Evolutionary conservation across 2,329 filamentous ascomycete genomes (phyloP), one percentile per base, ranked within the genome.

Genomic region (Penicillium hordei): DNA sequence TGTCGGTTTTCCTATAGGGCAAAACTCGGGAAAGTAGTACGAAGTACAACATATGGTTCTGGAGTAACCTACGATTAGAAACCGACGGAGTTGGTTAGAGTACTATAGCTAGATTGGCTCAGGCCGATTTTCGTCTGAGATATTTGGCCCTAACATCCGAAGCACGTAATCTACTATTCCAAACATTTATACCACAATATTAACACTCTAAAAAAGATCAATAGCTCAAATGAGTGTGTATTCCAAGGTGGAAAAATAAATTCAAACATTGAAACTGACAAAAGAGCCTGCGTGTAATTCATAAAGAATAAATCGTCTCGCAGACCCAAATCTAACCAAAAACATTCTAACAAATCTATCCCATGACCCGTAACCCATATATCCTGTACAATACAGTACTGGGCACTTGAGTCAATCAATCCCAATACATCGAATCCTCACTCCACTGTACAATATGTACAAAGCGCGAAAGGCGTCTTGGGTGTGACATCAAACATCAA

Each of bases 341-440:
- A 25, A 25, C 43, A 19, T 40, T 40, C 27, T 15, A 21, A 40
- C 19, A 6, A 34, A 49, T 49, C 34, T 55, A 49, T 49, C 40
- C 44, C 19, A 19, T 49, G 21, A 19, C 34, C 34, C 25, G 19
- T 33, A 54, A 9, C 44, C 44, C 44, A 42, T 55, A 39, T 54
- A 33, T 15, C 19, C 19, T 40, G 38, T 42, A 49, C 12, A 34
- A 6, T 49, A 55, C 52, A 49, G 44, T 49, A 55, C 36, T 21
- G 27, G 52, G 52, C 19, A 55, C 36, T 49, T 39, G 45, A 50
- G 29, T 50, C 45, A 29, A 40, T 31, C 36, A 50, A 43, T 55
- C 38, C 44, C 45, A 55, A 50, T 50, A 55, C 36, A 36, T 36
- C 27, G 34, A 9, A 15, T 7, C 50, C 17, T 34, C 40, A 5